These are phyloP conservation scores for Puccinia horiana DNA, from an alignment of 1,284 basidiomycete species.

Conservation along the genomic window DNA sequence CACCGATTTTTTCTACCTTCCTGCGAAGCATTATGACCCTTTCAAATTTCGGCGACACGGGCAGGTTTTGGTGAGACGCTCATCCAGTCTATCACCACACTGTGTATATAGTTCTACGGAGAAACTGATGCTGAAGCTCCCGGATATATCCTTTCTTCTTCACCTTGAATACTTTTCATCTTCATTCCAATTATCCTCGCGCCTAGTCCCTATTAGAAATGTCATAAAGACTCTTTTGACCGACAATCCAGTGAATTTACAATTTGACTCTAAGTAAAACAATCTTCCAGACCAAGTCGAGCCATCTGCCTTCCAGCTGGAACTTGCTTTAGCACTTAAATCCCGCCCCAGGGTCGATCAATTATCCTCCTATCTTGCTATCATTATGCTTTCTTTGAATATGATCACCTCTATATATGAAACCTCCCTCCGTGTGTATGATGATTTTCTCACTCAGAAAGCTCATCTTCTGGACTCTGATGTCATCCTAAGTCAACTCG, in stretches of 20 bases:
- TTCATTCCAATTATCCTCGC: background rate
- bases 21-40: background rate
- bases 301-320: slow-evolving; percentile 10
- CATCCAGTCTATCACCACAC: background rate
- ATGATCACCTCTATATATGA: slow-evolving; percentile 29
- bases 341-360: slow-evolving; percentile 19
- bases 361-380: background rate
- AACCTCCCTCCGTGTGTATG: slow-evolving; percentile 8
- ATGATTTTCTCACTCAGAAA: background rate
- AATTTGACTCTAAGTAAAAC: background rate
- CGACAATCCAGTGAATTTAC: background rate
- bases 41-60: background rate
- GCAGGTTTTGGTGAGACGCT: background rate
- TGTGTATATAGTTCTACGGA: background rate
- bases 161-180: background rate
- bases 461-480: slow-evolving; percentile 17
- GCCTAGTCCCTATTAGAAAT: background rate
- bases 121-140: background rate
- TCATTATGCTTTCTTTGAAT: slow-evolving; percentile 5
- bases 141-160: background rate
- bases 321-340: slow-evolving; percentile 4
- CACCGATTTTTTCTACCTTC: background rate
- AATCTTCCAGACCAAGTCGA: background rate
- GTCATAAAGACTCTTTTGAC: background rate
- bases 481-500: slow-evolving; percentile 1